A percentile compares a stretch with the other conserved stretches of the same genome.
These are phyloP conservation scores for Pistacia vera DNA, from an alignment of 345 rosid genomes.

Conservation along the genomic window DNA sequence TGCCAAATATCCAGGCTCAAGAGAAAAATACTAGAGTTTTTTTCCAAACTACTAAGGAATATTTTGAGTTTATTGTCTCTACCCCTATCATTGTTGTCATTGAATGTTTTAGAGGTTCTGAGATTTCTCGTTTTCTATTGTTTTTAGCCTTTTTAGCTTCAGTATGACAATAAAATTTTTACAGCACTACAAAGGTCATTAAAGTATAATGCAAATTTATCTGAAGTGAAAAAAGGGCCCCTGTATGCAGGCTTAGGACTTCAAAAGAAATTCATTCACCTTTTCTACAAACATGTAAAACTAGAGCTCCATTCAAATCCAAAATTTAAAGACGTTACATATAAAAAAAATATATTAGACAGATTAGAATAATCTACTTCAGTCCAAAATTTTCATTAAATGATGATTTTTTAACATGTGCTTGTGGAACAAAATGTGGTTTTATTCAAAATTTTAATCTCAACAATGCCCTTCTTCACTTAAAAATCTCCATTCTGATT, in stretches of 20 bases:
- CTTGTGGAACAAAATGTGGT: neutral
- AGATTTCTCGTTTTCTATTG: neutral
- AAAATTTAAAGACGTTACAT: neutral
- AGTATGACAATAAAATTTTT: too few species aligned
- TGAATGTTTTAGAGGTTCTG: neutral
- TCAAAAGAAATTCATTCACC: neutral
- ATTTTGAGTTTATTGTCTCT: slow-evolving; percentile 7
- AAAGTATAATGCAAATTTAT: neutral
- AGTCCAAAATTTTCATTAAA: neutral
- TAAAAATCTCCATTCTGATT: neutral
- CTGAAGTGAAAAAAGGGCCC: neutral
- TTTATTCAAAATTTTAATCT: neutral
- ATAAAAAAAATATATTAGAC: neutral
- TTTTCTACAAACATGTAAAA: neutral
- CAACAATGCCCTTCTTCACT: neutral
- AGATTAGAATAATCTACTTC: neutral
- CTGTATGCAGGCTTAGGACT: neutral
- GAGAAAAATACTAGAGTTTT: neutral
- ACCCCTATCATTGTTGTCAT: slow-evolving; percentile 9
- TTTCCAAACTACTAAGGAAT: slow-evolving; percentile 4
- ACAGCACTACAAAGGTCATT: too few species aligned
- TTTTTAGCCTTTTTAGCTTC: neutral
- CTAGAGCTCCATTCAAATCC: neutral
- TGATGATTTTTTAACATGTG: neutral
- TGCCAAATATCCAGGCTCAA: neutral